These are phyloP conservation scores for Phytophthora palmivora DNA, from an alignment of 352 stramenopile species.

Conservation along the genomic window DNA sequence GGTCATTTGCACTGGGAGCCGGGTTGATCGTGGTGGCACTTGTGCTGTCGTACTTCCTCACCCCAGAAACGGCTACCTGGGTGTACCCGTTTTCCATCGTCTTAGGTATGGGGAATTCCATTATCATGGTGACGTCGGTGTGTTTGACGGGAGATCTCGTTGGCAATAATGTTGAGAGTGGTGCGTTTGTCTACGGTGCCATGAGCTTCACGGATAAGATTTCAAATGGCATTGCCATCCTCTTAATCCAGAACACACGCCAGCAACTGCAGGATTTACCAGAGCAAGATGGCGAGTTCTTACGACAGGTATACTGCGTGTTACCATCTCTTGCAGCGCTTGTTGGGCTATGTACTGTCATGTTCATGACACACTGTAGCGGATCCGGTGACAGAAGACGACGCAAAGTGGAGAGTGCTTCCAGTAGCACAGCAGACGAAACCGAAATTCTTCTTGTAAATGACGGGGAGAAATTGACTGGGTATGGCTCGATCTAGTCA, in stretches of 20 bases:
- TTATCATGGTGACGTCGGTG: conserved; percentile 90
- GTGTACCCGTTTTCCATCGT: conserved; percentile 78
- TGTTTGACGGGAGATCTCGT: conserved; percentile 85
- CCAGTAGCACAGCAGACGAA: conserved; percentile 38
- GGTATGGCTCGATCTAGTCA: conserved; percentile 32
- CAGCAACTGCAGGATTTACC: conserved; percentile 70
- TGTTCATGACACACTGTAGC: conserved; percentile 82
- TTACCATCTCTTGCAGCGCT: conserved; percentile 68
- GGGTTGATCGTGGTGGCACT: conserved; percentile 63
- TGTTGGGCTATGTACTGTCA: conserved; percentile 62
- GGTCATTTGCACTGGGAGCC: conserved; percentile 71
- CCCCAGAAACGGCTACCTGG: conserved; percentile 63
- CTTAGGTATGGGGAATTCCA: conserved; percentile 85
- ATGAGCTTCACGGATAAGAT: conserved; percentile 92
- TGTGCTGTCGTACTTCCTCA: conserved; percentile 65
- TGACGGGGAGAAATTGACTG: conserved; percentile 15
- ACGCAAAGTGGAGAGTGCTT: conserved; percentile 27
- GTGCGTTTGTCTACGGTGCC: conserved; percentile 86
- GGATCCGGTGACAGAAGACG: conserved; percentile 34
- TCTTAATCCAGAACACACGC: conserved; percentile 85
- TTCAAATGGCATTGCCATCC: conserved; percentile 82
- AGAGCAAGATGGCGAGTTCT: conserved; percentile 66
- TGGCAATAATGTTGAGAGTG: conserved; percentile 82
- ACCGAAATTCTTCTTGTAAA: conserved; percentile 32
- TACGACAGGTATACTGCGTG: conserved; percentile 80